Base-by-base conservation (phyloP, 1,284 basidiomycete genomes). In the Leccinum ponderosum region DNA sequence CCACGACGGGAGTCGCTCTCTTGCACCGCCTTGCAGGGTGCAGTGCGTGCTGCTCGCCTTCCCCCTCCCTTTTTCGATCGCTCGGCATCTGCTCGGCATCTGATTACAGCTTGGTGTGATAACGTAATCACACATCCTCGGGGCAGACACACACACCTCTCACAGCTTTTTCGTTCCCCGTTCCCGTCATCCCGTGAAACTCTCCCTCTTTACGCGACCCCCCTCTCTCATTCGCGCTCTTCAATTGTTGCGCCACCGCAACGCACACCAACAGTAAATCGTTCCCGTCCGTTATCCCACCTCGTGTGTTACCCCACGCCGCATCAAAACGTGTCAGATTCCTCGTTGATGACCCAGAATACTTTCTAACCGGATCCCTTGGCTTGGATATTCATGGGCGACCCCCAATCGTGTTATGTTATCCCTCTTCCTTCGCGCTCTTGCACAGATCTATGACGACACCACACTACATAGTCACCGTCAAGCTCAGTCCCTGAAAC, bases 301-400 rank as follows among this genome's bases (percentile, higher is more conserved):
- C 63, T 39, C 62, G 53, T 65, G 63, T 52, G 9, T 35, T 57
- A 59, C 67, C 67, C 68, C 66, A 68, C 52, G 39, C 63, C 66
- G 8, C 29, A 68, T 69, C 66, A 69, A 69, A 59, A 68, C 68
- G 68, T 68, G 66, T 31, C 48, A 48, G 54, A 64, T 56, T n/a
- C 4, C 37, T 55, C 62, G 55, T 53, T 37, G 47, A 55, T 17
- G 15, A 1, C 22, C 47, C 20, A 35, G 39, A 60, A 55, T 27
- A 42, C 29, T 9, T 44, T 51, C 62, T 44, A 20, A 47, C 50
- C n/a, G 8, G 12, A 39, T 0, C 55, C 3, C 53, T 51, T 58
- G 3, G 20, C 27, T 53, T 27, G 6, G 31, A 52, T 57, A 14
- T 25, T 35, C 9, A 22, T 22, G 3, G 7, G 27, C 12, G 4